Conservation (phyloP, 306 rosid species). For the Sphenostylis stenocarpa region DNA sequence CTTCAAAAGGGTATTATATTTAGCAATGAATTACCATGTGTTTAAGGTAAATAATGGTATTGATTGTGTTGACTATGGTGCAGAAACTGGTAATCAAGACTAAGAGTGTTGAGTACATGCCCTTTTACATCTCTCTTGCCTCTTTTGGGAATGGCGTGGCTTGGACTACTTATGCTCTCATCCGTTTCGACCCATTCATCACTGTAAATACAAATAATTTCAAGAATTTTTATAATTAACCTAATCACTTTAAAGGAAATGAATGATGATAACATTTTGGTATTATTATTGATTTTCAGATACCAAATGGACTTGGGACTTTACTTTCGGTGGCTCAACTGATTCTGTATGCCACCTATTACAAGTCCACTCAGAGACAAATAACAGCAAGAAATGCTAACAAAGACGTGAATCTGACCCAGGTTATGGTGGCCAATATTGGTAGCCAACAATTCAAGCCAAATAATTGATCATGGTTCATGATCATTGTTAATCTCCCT, state of each 20-base stretch:
- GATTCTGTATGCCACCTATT: conserved; percentile 71
- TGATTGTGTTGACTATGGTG: background rate
- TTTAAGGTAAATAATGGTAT: background rate
- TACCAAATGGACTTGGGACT: conserved; percentile 85
- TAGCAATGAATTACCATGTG: background rate
- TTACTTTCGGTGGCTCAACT: conserved; percentile 59
- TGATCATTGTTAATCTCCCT: background rate
- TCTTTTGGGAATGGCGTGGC: conserved; percentile 71
- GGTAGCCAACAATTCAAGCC: conserved; percentile 4
- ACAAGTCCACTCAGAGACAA: conserved; percentile 64
- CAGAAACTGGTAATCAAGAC: conserved; percentile 87
- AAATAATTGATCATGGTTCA: background rate
- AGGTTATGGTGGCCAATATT: conserved; percentile 37
- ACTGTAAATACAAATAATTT: conserved; percentile 36
- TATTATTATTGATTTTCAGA: conserved; percentile 39
- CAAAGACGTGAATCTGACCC: conserved; percentile 35
- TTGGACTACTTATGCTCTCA: conserved; percentile 78
- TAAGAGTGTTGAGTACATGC: conserved; percentile 94
- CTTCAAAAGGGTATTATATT: background rate
- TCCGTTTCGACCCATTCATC: conserved; percentile 75
- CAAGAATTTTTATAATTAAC: too few relatives aligned
- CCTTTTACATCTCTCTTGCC: conserved; percentile 66
- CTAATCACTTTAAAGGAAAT: background rate
- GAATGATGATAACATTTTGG: background rate
- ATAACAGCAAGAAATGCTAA: conserved; percentile 56